Evolutionary conservation across 129 eudicot species (phyloP), one percentile per base, ranked within the genome.

Genomic region (Chrysanthemum lavandulifolium): DNA sequence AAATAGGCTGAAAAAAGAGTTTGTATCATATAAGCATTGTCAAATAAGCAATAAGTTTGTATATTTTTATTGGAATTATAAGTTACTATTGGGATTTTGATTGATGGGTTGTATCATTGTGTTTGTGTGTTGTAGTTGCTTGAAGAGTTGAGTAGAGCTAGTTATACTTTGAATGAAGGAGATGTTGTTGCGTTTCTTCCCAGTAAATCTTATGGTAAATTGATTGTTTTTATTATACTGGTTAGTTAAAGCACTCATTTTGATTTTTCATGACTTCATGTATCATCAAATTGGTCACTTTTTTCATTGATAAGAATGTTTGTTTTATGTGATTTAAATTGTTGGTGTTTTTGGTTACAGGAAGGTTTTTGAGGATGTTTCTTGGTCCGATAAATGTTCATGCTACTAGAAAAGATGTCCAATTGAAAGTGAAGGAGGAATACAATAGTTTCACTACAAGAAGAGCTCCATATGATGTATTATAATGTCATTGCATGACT

Each of bases 111-210:
- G 68, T 73, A 27, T 40, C 62, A 29, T 13, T 69, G 0, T 11
- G 19, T 51, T 10, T 69, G 1, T 10, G 19, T 63, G 47, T 67
- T 3, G 40, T 40, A 91, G 97, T 76, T 88, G 73, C 82, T 82
- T 60, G 98, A 89, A 49, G 96, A 93, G 76, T 53, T 93, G 54
- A 71, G 75, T 55, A 82, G 88, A 84, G 96, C 91, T 47, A 81
- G 78, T 11, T 85, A 81, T 71, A 74, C 86, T 6, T 57, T 93
- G 85, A 82, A 76, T 53, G 95, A 93, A 80, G 96, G 98, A 80
- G 96, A 93, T 84, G 96, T 96, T 11, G 89, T 95, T 21, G 82
- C 90, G 45, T 92, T 89, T 87, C 96, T 89, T 68, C 98, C 98
- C 10, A 83, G 92, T 76, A 89, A 89, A 89, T 86, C 95, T 73